phyloP scores from a whole-genome alignment of 1,284 basidiomycete species.

The Agaricales sp. region DNA sequence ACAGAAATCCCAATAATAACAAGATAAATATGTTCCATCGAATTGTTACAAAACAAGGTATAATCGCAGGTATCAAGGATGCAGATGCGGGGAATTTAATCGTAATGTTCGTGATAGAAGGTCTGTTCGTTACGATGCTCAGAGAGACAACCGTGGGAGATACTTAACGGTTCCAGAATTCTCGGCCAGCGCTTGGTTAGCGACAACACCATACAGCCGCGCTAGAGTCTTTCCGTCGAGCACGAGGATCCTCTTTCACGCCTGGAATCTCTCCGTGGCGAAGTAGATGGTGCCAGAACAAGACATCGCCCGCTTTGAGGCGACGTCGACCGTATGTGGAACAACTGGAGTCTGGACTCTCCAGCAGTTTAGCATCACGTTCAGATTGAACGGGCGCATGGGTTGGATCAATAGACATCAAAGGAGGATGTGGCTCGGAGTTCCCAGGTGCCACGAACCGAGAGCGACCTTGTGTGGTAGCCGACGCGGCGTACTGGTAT shows the following conservation, averaged over 20 bases:
- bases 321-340: constrained; percentile 23
- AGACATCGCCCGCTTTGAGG: constrained; percentile 52
- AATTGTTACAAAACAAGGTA: too few relatives aligned
- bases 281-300: constrained; percentile 75
- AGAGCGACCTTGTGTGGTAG: neutral
- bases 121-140: too few relatives aligned
- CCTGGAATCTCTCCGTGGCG: constrained; percentile 66
- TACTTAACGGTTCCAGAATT: neutral
- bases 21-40: too few relatives aligned
- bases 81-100: too few relatives aligned
- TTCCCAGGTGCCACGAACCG: neutral
- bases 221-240: constrained; percentile 21
- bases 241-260: constrained; percentile 47
- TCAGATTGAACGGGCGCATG: neutral
- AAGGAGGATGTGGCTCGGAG: too few relatives aligned
- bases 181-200: too few relatives aligned
- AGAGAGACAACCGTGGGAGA: too few relatives aligned
- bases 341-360: constrained; percentile 8
- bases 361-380: neutral
- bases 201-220: neutral
- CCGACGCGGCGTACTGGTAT: neutral
- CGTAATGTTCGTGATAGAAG: neutral
- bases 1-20: too few relatives aligned
- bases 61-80: too few relatives aligned
- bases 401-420: neutral